These are phyloP conservation scores for Taphrina sp. DNA, from an alignment of 1,139 yeast species.

Conservation along the genomic window DNA sequence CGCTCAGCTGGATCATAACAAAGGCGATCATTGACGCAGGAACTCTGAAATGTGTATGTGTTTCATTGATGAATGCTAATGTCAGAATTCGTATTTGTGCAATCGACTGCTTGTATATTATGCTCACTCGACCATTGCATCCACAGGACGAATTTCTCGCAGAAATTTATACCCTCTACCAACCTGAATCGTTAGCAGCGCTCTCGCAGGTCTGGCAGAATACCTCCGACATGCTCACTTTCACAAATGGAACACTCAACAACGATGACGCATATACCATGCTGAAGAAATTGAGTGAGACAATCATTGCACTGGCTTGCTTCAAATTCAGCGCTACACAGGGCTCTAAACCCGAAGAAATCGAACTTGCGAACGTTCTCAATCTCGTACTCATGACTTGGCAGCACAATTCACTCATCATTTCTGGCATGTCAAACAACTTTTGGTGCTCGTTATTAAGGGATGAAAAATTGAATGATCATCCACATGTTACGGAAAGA, in stretches of 20 bases:
- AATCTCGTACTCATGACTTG: slow-evolving; percentile 76
- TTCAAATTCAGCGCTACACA: slow-evolving; percentile 50
- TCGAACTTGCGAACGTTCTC: slow-evolving; percentile 51
- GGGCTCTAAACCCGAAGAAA: slow-evolving; percentile 41
- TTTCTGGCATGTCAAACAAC: slow-evolving; percentile 85
- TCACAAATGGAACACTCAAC: slow-evolving; percentile 30
- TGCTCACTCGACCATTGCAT: slow-evolving; percentile 77
- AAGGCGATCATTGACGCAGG: slow-evolving; percentile 63
- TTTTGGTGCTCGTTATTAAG: slow-evolving; percentile 67
- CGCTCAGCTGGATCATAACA: slow-evolving; percentile 80
- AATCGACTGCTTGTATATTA: slow-evolving; percentile 83
- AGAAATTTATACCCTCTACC: slow-evolving; percentile 76
- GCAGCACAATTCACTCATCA: slow-evolving; percentile 78
- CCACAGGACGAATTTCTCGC: slow-evolving; percentile 71
- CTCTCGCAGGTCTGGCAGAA: slow-evolving; percentile 64
- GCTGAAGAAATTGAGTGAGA: slow-evolving; percentile 84
- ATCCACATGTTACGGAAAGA: slow-evolving; percentile 42
- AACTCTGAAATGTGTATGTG: slow-evolving; percentile 63
- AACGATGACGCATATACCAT: slow-evolving; percentile 69
- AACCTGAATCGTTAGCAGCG: slow-evolving; percentile 66
- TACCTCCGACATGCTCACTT: slow-evolving; percentile 59
- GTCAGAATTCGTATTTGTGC: slow-evolving; percentile 75
- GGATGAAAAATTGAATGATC: slow-evolving; percentile 46
- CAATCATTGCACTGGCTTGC: slow-evolving; percentile 86
- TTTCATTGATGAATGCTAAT: slow-evolving; percentile 60